Conservation (phyloP, 1,284 basidiomycete species). For the Naganishia cerealis region DNA sequence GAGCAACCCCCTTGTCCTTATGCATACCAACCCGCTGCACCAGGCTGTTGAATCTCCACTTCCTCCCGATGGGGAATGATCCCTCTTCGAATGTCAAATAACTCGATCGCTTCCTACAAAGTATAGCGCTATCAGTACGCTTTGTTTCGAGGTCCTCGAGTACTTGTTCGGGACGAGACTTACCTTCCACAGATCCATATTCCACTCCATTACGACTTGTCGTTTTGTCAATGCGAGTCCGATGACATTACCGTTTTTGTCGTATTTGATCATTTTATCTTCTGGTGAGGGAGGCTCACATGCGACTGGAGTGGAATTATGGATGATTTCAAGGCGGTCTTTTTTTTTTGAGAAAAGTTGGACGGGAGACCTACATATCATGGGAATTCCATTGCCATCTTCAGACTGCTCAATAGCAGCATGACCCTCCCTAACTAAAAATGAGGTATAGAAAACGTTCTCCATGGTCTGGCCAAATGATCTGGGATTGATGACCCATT, state of each 20-base stretch:
- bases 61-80: slow-evolving; percentile 52
- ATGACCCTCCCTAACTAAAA: slow-evolving; percentile 57
- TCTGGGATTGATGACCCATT: slow-evolving; percentile 57
- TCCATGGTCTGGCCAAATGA: slow-evolving; percentile 60
- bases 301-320: neutral
- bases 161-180: slow-evolving; percentile 22
- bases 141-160: neutral
- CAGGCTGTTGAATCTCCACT: neutral
- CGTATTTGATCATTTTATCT: neutral
- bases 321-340: neutral
- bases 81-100: slow-evolving; percentile 53
- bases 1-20: neutral
- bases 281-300: neutral
- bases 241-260: slow-evolving; percentile 31
- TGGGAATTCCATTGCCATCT: slow-evolving; percentile 45
- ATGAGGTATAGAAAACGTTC: slow-evolving; percentile 61
- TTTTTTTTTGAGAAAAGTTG: neutral
- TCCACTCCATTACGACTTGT: slow-evolving; percentile 59
- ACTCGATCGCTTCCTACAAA: slow-evolving; percentile 51
- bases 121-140: neutral
- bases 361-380: slow-evolving; percentile 49
- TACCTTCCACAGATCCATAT: slow-evolving; percentile 54
- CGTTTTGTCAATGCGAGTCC: slow-evolving; percentile 44
- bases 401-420: slow-evolving; percentile 47
- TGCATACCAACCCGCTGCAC: slow-evolving; percentile 7